These are phyloP conservation scores for Cytospora piceicola DNA, from an alignment of 2,329 filamentous ascomycete genomes.

Conservation along the genomic window DNA sequence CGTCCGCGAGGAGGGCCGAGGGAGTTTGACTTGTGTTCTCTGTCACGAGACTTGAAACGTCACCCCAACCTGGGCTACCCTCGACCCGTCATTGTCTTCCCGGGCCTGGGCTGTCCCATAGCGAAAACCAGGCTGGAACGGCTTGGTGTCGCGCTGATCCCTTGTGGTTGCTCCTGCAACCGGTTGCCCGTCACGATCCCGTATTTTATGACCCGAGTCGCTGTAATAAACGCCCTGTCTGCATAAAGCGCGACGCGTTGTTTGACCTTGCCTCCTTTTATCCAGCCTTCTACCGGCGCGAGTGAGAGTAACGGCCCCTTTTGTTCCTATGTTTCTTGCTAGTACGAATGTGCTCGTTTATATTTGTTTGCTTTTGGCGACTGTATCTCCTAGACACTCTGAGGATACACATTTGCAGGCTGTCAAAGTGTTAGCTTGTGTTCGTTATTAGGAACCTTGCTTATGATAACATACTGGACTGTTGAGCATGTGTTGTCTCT, in stretches of 20 bases:
- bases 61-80: neutral
- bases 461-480: conserved; percentile 75
- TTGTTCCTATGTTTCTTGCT: conserved; percentile 7
- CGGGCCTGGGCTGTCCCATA: conserved; percentile 15
- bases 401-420: conserved; percentile 31
- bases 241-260: conserved; percentile 2
- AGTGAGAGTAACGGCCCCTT: conserved; percentile 16
- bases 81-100: neutral
- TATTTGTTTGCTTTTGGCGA: conserved; percentile 9
- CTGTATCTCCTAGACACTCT: conserved; percentile 28
- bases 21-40: neutral
- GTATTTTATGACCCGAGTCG: conserved; percentile 8
- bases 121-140: conserved; percentile 13
- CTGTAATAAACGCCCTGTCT: conserved; percentile 6
- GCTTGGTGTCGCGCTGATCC: conserved; percentile 4
- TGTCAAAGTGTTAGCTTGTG: conserved; percentile 9
- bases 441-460: neutral
- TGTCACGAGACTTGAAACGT: conserved; percentile 12
- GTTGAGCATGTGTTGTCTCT: conserved; percentile 92
- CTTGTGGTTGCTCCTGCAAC: conserved; percentile 2
- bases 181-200: conserved; percentile 6
- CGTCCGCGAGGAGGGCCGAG: neutral
- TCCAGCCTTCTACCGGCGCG: conserved; percentile 27
- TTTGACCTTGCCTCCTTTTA: conserved; percentile 14
- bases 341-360: conserved; percentile 10